Evolutionary conservation across 139 green algal genomes (phyloP).

Genomic region (Haematococcus sp.): DNA sequence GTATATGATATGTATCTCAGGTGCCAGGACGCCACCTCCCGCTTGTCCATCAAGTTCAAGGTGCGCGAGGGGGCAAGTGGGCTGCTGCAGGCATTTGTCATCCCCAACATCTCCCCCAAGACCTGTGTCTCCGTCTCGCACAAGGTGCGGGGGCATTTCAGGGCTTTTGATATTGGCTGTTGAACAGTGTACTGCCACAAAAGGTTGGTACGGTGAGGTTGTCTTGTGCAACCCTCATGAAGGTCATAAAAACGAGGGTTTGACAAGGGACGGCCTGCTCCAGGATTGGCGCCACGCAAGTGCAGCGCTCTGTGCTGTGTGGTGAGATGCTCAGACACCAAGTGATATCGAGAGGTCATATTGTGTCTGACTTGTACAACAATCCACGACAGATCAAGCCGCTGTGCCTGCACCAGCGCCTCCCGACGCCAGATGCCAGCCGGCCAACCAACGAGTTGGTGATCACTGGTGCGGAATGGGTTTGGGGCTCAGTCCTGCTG

Average conservation of each 20-base stretch:
- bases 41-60: conserved; percentile 61
- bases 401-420: conserved; percentile 63
- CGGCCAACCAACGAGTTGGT: conserved; percentile 50
- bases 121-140: conserved; percentile 39
- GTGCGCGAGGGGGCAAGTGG: conserved; percentile 36
- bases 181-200: no score
- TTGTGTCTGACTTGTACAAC: no score
- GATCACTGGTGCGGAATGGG: conserved; percentile 30
- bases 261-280: neutral
- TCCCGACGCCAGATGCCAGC: conserved; percentile 18
- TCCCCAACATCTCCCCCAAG: conserved; percentile 55
- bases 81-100: conserved; percentile 36
- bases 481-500: neutral
- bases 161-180: neutral
- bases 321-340: no score
- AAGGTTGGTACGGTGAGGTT: no score
- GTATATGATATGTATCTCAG: no score
- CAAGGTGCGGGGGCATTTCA: neutral
- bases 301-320: no score
- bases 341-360: no score
- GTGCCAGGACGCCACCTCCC: conserved; percentile 60
- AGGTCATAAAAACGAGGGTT: neutral
- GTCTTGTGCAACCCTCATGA: neutral
- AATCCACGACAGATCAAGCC: conserved; percentile 55
- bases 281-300: no score